Evolutionary conservation across 257 asterid species (phyloP), one percentile per base, ranked within the genome.

Genomic region (Gentiana macrophylla): DNA sequence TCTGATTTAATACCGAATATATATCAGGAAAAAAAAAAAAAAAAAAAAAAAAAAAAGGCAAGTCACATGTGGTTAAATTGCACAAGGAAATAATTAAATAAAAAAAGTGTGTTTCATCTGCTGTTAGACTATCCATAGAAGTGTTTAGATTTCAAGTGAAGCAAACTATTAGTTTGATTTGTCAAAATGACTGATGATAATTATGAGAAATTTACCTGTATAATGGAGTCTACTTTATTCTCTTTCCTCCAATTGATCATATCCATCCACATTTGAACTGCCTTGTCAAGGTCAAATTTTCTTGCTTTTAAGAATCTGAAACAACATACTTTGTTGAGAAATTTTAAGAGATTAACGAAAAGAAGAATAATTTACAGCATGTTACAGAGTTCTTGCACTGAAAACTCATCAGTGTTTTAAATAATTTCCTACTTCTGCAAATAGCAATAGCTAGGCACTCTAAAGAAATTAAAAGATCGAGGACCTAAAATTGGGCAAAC

Each of bases 181-280:
- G 46, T 57, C 50, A 51, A 69, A 69, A 52, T 13, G 50, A 54
- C 63, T 62, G 37, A n/a, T 50, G 33, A 52, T 10, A 48, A 62
- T 38, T 43, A 36, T 32, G 52, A 54, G 59, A 51, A 44, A 41
- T 54, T 57, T 77, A 91, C 99, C 97, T 84, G 84, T 63, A 84
- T 69, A 63, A 88, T 81, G 50, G 89, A 68, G 79, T 92, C 97
- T 66, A 85, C 91, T 64, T 84, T 79, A 59, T 85, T 78, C 64
- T 85, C 97, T 72, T 74, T 74, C 81, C 99, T 85, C 99, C 99
- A 92, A 67, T 74, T 80, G 67, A 92, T 78, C 99, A 92, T 92
- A 70, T 92, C 99, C 38, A 56, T 76, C 99, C 99, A 92, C 99
- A 92, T 92, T 44, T 83, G 89, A 52, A 77, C 64, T 3, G 95